Evolutionary conservation across 2,329 filamentous ascomycete genomes (phyloP).

Genomic region (Fusarium bulbicola): DNA sequence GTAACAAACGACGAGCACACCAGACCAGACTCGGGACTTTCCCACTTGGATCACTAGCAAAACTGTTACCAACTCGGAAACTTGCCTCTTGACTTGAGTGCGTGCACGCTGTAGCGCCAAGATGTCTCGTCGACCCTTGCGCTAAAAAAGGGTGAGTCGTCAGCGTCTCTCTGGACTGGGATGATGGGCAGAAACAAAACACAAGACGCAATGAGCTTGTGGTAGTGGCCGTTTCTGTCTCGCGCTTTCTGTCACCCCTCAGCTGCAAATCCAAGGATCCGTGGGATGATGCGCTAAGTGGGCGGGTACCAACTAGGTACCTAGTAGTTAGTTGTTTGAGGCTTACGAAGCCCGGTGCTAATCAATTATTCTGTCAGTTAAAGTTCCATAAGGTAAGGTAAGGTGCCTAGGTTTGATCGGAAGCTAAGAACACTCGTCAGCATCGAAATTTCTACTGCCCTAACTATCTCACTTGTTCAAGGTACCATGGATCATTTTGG

Average conservation of each 20-base stretch:
- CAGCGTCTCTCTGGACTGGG: conserved; percentile 12
- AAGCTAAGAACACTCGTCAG: neutral
- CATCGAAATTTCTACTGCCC: neutral
- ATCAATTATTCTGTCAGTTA: neutral
- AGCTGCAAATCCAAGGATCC: neutral
- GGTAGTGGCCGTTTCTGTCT: conserved; percentile 9
- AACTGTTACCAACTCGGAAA: conserved; percentile 19
- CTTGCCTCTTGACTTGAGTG: conserved; percentile 2
- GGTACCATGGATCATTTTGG: neutral
- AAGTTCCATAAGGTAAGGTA: neutral
- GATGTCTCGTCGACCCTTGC: conserved; percentile 30
- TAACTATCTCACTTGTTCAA: neutral
- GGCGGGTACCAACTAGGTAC: neutral
- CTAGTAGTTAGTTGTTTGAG: neutral
- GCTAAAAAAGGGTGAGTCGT: conserved; percentile 25
- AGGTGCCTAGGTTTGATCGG: neutral
- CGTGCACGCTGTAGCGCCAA: conserved; percentile 27
- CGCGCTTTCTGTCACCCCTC: conserved; percentile 11
- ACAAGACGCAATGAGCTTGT: neutral
- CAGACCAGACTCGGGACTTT: conserved; percentile 28
- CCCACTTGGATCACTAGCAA: conserved; percentile 12
- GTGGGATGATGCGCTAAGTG: neutral
- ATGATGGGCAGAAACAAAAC: conserved; percentile 2
- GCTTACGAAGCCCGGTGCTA: conserved; percentile 18
- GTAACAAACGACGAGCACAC: conserved; percentile 11